These are phyloP conservation scores for Arthrobotrys conoides DNA, from an alignment of 2,329 filamentous ascomycete genomes.

Conservation along the genomic window DNA sequence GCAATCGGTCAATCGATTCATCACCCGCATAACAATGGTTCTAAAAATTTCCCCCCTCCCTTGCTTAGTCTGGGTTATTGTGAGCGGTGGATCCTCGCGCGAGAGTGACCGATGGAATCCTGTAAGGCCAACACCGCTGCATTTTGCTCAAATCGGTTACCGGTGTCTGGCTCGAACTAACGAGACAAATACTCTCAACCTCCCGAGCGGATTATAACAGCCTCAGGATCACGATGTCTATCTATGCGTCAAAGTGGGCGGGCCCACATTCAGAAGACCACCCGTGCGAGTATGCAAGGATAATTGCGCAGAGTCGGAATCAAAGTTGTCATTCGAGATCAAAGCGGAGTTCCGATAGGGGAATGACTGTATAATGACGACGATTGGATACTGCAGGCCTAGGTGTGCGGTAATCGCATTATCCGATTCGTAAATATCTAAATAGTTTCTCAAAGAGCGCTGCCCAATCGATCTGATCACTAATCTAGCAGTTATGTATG, in stretches of 20 bases:
- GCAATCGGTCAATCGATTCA: constrained; percentile 16
- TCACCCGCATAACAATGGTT: not conserved
- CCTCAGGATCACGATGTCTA: not conserved
- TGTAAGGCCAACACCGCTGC: constrained; percentile 25
- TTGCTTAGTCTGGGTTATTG: constrained; percentile 1
- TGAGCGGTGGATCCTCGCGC: not conserved
- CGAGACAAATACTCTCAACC: not conserved
- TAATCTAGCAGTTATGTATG: constrained; percentile 1
- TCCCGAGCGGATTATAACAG: not conserved
- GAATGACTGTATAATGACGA: constrained; percentile 22
- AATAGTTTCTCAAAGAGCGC: not conserved
- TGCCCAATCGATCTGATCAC: constrained; percentile 18
- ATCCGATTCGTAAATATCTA: not conserved
- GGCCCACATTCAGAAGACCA: not conserved
- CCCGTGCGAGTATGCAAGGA: constrained; percentile 2
- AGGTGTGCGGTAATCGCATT: constrained; percentile 8
- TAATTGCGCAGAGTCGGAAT: constrained; percentile 40
- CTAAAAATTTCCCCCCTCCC: not conserved
- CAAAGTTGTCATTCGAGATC: constrained; percentile 11
- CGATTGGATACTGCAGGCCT: not conserved
- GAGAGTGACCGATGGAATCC: not conserved
- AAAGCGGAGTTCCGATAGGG: constrained; percentile 20
- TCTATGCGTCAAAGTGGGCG: constrained; percentile 23
- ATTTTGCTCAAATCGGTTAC: not conserved
- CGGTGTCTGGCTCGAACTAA: not conserved